These are phyloP conservation scores for Ophiognomonia clavigignenti-juglandacearum DNA, from an alignment of 2,329 filamentous ascomycete species.

Conservation along the genomic window DNA sequence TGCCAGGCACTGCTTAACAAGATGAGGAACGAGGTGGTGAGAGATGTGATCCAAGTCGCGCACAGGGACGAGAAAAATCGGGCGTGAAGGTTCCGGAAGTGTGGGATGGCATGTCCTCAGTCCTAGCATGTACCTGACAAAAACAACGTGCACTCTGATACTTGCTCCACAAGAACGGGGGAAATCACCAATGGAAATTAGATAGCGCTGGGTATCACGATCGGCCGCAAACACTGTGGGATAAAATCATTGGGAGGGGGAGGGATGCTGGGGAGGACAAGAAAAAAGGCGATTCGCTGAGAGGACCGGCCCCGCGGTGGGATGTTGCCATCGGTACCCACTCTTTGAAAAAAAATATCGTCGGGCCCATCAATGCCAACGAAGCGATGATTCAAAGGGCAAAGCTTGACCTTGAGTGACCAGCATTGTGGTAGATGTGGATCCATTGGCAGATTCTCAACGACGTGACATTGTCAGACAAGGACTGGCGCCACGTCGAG, in stretches of 20 bases:
- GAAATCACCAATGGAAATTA: constrained; percentile 1
- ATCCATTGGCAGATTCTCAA: constrained; percentile 27
- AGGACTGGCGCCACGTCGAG: constrained; percentile 36
- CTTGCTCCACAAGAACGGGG: not conserved
- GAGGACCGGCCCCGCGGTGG: constrained; percentile 11
- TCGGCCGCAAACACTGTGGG: not conserved
- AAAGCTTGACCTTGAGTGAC: constrained; percentile 29
- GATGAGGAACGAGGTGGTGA: not conserved
- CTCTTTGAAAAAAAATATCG: constrained; percentile 13
- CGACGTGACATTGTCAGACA: constrained; percentile 12
- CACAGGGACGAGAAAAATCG: constrained; percentile 7
- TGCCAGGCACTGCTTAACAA: constrained; percentile 12
- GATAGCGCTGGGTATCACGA: not conserved
- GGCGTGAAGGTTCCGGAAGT: constrained; percentile 2
- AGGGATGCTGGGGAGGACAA: constrained; percentile 12
- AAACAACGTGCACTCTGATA: not conserved
- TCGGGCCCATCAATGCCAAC: constrained; percentile 20
- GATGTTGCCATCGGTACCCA: constrained; percentile 15
- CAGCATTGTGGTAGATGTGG: constrained; percentile 28
- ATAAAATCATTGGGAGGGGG: constrained; percentile 12
- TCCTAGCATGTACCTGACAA: no score
- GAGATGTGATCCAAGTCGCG: no score
- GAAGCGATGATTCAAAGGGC: constrained; percentile 22
- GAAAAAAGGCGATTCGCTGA: constrained; percentile 14
- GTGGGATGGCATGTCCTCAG: constrained; percentile 15